Percentiles rank a stretch among this genome's conserved stretches.
phyloP scores from a whole-genome alignment of 2,329 filamentous ascomycete genomes.

The Cladobotryum mycophilum region DNA sequence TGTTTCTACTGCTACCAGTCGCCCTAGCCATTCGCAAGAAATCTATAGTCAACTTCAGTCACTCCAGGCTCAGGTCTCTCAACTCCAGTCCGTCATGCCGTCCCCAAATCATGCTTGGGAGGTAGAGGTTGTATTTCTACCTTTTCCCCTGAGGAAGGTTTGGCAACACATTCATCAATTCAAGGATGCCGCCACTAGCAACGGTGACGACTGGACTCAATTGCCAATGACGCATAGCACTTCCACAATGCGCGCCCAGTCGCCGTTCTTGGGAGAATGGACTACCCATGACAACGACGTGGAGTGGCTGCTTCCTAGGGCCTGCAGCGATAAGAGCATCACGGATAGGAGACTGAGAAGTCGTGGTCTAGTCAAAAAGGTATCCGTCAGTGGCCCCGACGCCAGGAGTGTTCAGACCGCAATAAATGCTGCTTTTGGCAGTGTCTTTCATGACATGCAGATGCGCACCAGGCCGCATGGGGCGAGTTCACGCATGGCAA shows the following conservation, averaged over 20 bases:
- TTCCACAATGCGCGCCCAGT: slow-evolving; percentile 39
- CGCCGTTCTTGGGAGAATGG: slow-evolving; percentile 44
- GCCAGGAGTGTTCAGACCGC: slow-evolving; percentile 62
- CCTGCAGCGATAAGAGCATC: slow-evolving; percentile 55
- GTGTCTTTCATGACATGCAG: slow-evolving; percentile 43
- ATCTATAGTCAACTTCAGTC: slow-evolving; percentile 44
- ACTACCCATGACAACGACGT: slow-evolving; percentile 36
- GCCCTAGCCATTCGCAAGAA: slow-evolving; percentile 37
- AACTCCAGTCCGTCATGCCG: slow-evolving; percentile 57
- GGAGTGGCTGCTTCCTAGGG: slow-evolving; percentile 62
- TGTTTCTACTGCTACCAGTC: slow-evolving; percentile 36
- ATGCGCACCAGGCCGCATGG: slow-evolving; percentile 24
- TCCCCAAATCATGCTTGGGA: slow-evolving; percentile 61
- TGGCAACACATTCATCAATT: slow-evolving; percentile 49
- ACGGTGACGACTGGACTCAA: slow-evolving; percentile 50
- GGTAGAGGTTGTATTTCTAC: slow-evolving; percentile 69
- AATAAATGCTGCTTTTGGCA: slow-evolving; percentile 56
- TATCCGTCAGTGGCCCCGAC: slow-evolving; percentile 56
- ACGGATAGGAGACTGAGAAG: slow-evolving; percentile 69
- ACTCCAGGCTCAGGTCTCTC: slow-evolving; percentile 44
- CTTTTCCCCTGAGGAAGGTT: slow-evolving; percentile 55
- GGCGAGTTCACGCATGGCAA: slow-evolving; percentile 25
- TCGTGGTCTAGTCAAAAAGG: slow-evolving; percentile 61
- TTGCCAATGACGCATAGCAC: slow-evolving; percentile 42
- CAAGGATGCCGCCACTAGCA: slow-evolving; percentile 28